Evolutionary conservation across 1,284 basidiomycete genomes (phyloP).

Genomic region (Ceratorhiza oryzae-sativae): DNA sequence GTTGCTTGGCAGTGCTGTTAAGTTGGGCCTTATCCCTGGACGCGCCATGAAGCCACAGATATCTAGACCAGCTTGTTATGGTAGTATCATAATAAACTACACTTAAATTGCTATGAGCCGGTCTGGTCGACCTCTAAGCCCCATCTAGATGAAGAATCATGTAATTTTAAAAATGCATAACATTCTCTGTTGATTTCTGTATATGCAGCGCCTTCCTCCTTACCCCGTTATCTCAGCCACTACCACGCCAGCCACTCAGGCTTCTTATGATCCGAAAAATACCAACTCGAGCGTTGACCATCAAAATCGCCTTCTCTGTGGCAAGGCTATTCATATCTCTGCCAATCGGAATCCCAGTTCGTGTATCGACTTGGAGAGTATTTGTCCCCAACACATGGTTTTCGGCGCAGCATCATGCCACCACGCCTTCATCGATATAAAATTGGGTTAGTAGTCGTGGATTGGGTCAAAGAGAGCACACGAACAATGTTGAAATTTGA

Average conservation of each 20-base stretch:
- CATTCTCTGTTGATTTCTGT: too few relatives aligned
- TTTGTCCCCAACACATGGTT: not conserved
- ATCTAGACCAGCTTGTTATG: too few relatives aligned
- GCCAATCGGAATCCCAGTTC: not conserved
- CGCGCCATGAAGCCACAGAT: too few relatives aligned
- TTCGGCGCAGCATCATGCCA: not conserved
- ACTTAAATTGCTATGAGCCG: too few relatives aligned
- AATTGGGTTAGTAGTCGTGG: not conserved
- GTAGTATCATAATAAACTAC: too few relatives aligned
- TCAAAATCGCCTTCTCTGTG: not conserved
- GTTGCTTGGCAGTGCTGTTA: not conserved
- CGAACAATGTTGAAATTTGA: not conserved
- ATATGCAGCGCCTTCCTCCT: too few relatives aligned
- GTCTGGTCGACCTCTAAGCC: too few relatives aligned
- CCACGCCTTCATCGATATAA: not conserved
- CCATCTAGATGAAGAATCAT: not conserved
- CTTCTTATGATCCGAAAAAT: not conserved
- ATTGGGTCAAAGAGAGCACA: not conserved
- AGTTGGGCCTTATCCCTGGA: not conserved
- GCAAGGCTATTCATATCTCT: not conserved
- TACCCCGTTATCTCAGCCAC: not conserved
- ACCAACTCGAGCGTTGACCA: not conserved
- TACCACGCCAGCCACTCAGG: not conserved
- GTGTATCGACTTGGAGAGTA: not conserved
- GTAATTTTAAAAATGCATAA: too few relatives aligned